These are phyloP conservation scores for Rhizopogon salebrosus DNA, from an alignment of 768 basidiomycete genomes.

Conservation along the genomic window DNA sequence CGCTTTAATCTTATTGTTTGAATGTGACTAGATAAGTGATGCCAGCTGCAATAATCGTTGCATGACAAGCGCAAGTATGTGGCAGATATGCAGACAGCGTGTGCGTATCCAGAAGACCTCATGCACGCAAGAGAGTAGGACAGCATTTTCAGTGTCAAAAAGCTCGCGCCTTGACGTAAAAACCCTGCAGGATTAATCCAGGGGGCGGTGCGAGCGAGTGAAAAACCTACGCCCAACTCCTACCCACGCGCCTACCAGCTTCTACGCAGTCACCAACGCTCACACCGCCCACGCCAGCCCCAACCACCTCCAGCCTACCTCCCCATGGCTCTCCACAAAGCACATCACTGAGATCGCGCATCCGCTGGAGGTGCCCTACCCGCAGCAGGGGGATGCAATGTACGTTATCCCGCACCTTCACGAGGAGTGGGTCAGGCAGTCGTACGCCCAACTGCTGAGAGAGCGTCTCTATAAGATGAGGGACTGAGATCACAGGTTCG, in stretches of 20 bases:
- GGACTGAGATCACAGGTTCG: slow-evolving; percentile 51
- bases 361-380: slow-evolving; percentile 67
- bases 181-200: not conserved
- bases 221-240: slow-evolving; percentile 29
- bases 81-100: not conserved
- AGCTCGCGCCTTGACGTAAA: not conserved
- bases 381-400: slow-evolving; percentile 76
- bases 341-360: slow-evolving; percentile 50
- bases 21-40: not conserved
- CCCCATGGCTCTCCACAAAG: slow-evolving; percentile 39
- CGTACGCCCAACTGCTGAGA: slow-evolving; percentile 38
- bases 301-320: slow-evolving; percentile 57
- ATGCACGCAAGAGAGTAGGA: not conserved
- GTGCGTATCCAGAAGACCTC: not conserved
- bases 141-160: not conserved
- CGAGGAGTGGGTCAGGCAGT: slow-evolving; percentile 53
- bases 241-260: slow-evolving; percentile 57
- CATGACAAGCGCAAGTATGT: not conserved
- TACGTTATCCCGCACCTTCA: slow-evolving; percentile 47
- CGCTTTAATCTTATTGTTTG: not conserved
- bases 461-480: slow-evolving; percentile 27
- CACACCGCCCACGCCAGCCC: slow-evolving; percentile 84
- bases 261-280: slow-evolving; percentile 85
- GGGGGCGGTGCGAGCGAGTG: not conserved
- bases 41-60: not conserved